Evolutionary conservation across 129 eudicot genomes (phyloP).

Genomic region (Lactuca sativa): DNA sequence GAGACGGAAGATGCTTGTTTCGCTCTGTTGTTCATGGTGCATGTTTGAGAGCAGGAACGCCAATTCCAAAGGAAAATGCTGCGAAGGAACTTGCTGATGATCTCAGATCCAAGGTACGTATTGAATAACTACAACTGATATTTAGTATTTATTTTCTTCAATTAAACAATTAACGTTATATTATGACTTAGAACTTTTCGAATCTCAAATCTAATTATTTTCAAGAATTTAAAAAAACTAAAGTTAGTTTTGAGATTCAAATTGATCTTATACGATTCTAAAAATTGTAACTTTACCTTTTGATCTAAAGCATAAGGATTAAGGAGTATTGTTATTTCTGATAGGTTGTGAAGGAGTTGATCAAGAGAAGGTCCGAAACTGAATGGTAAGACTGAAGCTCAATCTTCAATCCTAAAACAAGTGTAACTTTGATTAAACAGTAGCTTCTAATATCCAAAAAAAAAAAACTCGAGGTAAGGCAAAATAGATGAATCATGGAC

Average conservation of each 20-base stretch:
- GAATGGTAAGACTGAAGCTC: slow-evolving; percentile 53
- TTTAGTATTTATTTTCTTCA: background rate
- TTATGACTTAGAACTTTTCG: background rate
- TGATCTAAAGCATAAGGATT: background rate
- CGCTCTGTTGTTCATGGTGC: slow-evolving; percentile 88
- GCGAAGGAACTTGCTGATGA: slow-evolving; percentile 80
- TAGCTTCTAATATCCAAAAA: background rate
- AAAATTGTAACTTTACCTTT: background rate
- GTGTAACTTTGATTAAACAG: background rate
- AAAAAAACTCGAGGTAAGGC: too few relatives aligned
- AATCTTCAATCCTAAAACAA: background rate
- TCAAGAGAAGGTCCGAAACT: slow-evolving; percentile 62
- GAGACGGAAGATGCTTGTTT: slow-evolving; percentile 91
- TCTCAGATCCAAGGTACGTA: slow-evolving; percentile 72
- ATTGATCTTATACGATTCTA: background rate
- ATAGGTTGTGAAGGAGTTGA: slow-evolving; percentile 78
- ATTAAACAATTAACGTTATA: background rate
- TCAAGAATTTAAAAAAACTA: background rate
- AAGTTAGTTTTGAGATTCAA: background rate
- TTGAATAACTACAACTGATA: background rate
- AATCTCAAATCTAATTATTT: background rate
- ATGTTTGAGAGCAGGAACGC: slow-evolving; percentile 66
- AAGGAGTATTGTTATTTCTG: background rate
- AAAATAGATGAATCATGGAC: too few relatives aligned
- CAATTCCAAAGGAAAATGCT: slow-evolving; percentile 59